These are phyloP conservation scores for Dissophora ornata DNA, from an alignment of 192 early-diverging fungal species.

Conservation along the genomic window DNA sequence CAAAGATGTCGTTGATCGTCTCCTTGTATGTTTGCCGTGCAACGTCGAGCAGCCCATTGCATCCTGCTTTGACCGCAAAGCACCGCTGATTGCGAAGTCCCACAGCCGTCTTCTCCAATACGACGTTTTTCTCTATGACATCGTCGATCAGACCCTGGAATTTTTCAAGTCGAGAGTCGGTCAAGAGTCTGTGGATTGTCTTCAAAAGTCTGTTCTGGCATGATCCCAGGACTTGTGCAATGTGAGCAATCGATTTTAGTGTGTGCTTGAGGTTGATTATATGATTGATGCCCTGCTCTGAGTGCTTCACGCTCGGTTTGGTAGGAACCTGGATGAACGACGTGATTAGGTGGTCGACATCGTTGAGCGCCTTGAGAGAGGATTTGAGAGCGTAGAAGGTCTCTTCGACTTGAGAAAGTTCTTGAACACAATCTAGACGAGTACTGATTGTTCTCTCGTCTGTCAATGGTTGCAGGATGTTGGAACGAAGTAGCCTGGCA, in stretches of 20 bases:
- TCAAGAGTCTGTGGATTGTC: slow-evolving; percentile 56
- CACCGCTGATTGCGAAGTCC: slow-evolving; percentile 86
- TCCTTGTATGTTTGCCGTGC: slow-evolving; percentile 85
- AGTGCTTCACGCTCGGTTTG: slow-evolving; percentile 64
- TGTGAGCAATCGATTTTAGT: slow-evolving; percentile 57
- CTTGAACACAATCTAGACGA: slow-evolving; percentile 72
- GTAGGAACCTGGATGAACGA: slow-evolving; percentile 60
- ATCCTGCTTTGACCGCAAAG: slow-evolving; percentile 86
- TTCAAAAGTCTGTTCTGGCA: slow-evolving; percentile 58
- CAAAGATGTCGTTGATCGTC: slow-evolving; percentile 76
- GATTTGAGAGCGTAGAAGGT: slow-evolving; percentile 60
- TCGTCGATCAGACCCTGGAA: slow-evolving; percentile 65
- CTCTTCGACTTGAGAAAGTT: slow-evolving; percentile 60
- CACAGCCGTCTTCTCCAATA: slow-evolving; percentile 76
- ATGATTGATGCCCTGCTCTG: slow-evolving; percentile 73
- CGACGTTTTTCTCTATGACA: slow-evolving; percentile 78
- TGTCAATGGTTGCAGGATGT: slow-evolving; percentile 79
- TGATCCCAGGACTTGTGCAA: slow-evolving; percentile 52
- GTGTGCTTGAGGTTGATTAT: slow-evolving; percentile 77
- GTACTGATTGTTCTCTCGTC: slow-evolving; percentile 62
- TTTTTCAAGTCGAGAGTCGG: slow-evolving; percentile 48
- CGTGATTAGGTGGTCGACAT: slow-evolving; percentile 70
- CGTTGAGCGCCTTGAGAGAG: slow-evolving; percentile 57
- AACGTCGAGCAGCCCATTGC: slow-evolving; percentile 89
- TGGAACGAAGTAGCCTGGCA: slow-evolving; percentile 75